These are phyloP conservation scores for Microbotryum silenes-acaulis DNA, from an alignment of 1,284 basidiomycete genomes.

Conservation along the genomic window DNA sequence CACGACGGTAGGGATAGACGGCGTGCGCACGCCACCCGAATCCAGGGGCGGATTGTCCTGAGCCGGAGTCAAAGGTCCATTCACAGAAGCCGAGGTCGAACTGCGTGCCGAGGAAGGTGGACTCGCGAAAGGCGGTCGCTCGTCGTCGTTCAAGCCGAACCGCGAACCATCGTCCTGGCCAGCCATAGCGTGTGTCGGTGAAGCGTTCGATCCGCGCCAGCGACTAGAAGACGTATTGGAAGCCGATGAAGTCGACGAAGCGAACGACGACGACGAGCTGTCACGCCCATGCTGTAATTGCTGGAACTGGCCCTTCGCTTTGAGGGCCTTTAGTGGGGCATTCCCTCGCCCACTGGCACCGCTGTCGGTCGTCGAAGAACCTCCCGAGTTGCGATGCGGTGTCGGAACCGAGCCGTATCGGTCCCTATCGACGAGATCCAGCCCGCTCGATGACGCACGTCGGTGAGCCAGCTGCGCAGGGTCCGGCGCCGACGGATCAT, in stretches of 20 bases:
- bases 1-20: not conserved
- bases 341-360: not conserved
- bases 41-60: slow-evolving; percentile 2
- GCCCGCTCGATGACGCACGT: not conserved
- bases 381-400: not conserved
- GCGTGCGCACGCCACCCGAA: too few relatives aligned
- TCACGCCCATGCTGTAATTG: too few relatives aligned
- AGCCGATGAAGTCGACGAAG: not conserved
- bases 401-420: not conserved
- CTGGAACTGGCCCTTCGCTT: too few relatives aligned
- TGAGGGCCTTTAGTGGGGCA: too few relatives aligned
- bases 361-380: not conserved
- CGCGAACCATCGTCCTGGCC: not conserved
- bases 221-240: not conserved
- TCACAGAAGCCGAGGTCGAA: slow-evolving; percentile 18
- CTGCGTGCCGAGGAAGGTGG: slow-evolving; percentile 20
- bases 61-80: slow-evolving; percentile 21
- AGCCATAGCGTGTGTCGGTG: not conserved
- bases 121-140: not conserved
- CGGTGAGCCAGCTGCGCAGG: not conserved
- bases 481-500: not conserved
- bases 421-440: slow-evolving; percentile 1
- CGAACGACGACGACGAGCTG: not conserved
- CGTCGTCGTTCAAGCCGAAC: not conserved
- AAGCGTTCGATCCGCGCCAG: not conserved